These are phyloP conservation scores for Diaporthe vaccinii DNA, from an alignment of 2,329 filamentous ascomycete genomes.

Conservation along the genomic window DNA sequence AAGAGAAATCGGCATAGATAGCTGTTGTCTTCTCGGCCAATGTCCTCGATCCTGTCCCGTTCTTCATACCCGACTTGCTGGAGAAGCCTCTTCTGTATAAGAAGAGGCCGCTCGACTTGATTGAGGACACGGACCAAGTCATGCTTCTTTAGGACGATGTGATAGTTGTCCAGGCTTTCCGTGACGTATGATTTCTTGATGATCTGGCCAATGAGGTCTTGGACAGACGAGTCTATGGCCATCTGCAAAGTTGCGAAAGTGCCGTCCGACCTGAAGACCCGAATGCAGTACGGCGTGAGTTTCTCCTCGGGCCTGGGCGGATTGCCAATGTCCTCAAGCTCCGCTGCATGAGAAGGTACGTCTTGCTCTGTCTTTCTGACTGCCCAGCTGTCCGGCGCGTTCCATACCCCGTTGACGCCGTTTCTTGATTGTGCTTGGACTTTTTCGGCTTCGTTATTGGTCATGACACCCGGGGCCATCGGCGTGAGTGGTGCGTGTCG, in stretches of 20 bases:
- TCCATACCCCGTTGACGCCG: constrained; percentile 78
- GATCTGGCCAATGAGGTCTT: constrained; percentile 89
- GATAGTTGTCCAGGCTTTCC: constrained; percentile 92
- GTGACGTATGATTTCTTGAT: constrained; percentile 95
- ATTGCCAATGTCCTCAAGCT: constrained; percentile 77
- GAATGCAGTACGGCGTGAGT: constrained; percentile 86
- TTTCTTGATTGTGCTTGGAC: constrained; percentile 47
- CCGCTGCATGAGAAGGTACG: constrained; percentile 64
- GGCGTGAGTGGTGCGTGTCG: constrained; percentile 79
- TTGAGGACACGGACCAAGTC: constrained; percentile 87
- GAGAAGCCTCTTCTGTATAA: constrained; percentile 91
- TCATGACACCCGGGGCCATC: constrained; percentile 69
- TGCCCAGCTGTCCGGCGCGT: constrained; percentile 96
- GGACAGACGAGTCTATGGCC: constrained; percentile 84
- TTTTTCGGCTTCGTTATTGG: constrained; percentile 59
- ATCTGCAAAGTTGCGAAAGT: constrained; percentile 95
- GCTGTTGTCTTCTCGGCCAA: constrained; percentile 96
- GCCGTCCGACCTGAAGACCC: constrained; percentile 92
- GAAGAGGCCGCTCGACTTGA: constrained; percentile 82
- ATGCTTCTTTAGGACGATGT: constrained; percentile 95
- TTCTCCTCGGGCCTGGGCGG: constrained; percentile 81
- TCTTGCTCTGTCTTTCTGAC: constrained; percentile 83
- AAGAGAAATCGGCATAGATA: constrained; percentile 98
- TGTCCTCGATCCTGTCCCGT: constrained; percentile 88
- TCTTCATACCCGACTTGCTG: constrained; percentile 93